These are phyloP conservation scores for Pyrus hybrid DNA, from an alignment of 331 rosid genomes.

Conservation along the genomic window DNA sequence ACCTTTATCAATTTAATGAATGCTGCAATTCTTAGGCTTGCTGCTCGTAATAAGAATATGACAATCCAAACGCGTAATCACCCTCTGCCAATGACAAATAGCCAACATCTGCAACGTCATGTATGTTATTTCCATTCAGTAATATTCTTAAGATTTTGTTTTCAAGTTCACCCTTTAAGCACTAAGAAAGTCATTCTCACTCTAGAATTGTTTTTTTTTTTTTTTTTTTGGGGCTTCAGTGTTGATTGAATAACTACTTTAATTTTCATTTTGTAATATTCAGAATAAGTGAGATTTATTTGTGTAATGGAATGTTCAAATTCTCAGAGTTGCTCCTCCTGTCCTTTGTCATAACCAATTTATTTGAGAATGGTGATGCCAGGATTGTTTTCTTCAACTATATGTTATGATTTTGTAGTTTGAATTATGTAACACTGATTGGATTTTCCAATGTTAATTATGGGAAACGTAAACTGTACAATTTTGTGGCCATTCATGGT, in stretches of 20 bases:
- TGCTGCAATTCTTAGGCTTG: slow-evolving; percentile 68
- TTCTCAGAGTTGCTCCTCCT: neutral
- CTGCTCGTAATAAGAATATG: slow-evolving; percentile 51
- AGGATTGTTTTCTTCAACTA: neutral
- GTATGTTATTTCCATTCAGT: slow-evolving; percentile 31
- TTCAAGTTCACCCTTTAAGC: neutral
- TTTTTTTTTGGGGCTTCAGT: neutral
- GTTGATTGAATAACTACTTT: neutral
- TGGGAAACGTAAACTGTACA: neutral
- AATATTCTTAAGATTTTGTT: neutral
- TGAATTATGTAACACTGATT: no score
- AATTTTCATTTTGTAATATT: neutral
- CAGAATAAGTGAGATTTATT: neutral
- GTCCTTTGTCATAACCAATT: neutral
- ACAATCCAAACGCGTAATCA: slow-evolving; percentile 87
- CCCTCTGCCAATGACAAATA: slow-evolving; percentile 85
- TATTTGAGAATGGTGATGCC: neutral
- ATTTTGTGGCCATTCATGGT: neutral
- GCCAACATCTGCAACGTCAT: slow-evolving; percentile 87
- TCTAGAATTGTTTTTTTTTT: neutral
- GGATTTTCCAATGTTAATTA: no score
- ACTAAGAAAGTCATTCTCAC: neutral
- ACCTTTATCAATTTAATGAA: slow-evolving; percentile 91
- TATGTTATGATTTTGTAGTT: no score
- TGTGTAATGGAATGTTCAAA: neutral